Evolutionary conservation across 1,284 basidiomycete species (phyloP).

Genomic region (Sporisorium graminicola): DNA sequence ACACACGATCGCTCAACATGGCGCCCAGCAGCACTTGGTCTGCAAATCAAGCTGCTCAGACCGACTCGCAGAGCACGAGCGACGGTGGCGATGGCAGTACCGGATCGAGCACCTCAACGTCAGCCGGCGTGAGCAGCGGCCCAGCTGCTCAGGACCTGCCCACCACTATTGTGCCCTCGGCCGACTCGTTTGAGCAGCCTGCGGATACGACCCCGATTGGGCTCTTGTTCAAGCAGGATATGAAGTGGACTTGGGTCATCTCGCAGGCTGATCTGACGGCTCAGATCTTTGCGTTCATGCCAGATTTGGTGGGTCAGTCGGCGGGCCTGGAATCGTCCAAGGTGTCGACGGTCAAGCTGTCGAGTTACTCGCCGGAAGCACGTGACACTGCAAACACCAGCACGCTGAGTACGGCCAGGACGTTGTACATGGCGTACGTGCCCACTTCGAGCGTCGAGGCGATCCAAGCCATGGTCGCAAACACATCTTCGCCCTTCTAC

Average conservation of each 20-base stretch:
- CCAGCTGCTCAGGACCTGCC: conserved; percentile 31
- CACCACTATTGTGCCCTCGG: conserved; percentile 51
- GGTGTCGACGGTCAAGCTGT: conserved; percentile 56
- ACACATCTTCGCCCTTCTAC: conserved; percentile 59
- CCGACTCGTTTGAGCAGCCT: conserved; percentile 42
- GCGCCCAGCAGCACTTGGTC: conserved; percentile 28
- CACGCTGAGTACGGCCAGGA: conserved; percentile 27
- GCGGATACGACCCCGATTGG: conserved; percentile 48
- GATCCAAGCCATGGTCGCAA: conserved; percentile 43
- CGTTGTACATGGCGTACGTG: conserved; percentile 64
- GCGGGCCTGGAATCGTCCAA: conserved; percentile 36
- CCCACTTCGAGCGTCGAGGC: conserved; percentile 38
- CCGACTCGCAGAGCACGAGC: conserved; percentile 14
- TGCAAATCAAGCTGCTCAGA: conserved; percentile 8
- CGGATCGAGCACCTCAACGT: conserved; percentile 14
- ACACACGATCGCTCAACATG: conserved; percentile 47
- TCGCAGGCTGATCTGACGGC: conserved; percentile 62
- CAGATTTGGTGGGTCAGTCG: conserved; percentile 51
- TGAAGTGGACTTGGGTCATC: conserved; percentile 64
- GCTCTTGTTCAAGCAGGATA: conserved; percentile 58
- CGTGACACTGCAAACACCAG: conserved; percentile 8
- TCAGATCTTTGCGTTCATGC: conserved; percentile 68
- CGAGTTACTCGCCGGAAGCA: conserved; percentile 40
- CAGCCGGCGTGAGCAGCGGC: neutral
- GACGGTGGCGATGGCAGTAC: conserved; percentile 10